Evolutionary conservation across 225 moss, liverwort and hornwort genomes (phyloP).

Genomic region (Anthoceros angustus): DNA sequence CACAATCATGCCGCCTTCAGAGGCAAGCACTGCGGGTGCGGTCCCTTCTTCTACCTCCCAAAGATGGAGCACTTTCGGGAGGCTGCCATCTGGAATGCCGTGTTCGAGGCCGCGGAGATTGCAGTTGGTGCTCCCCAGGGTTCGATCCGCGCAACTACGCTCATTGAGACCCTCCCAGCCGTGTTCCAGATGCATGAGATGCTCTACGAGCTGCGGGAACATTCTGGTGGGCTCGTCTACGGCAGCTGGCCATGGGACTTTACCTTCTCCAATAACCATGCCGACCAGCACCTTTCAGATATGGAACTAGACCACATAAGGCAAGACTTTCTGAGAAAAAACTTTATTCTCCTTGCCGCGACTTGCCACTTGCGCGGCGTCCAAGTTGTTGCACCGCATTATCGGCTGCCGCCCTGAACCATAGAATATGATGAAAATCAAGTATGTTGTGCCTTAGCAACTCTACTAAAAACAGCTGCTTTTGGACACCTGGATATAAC

Average conservation of each 20-base stretch:
- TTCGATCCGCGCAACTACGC: conserved; percentile 52
- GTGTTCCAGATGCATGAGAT: conserved; percentile 93
- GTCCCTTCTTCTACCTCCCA: conserved; percentile 77
- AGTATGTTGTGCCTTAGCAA: no score
- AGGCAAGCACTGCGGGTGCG: conserved; percentile 42
- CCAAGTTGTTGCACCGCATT: conserved; percentile 12
- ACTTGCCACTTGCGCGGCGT: conserved; percentile 74
- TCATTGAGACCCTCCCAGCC: conserved; percentile 67
- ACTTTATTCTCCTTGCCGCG: conserved; percentile 59
- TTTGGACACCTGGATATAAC: no score
- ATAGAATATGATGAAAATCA: no score
- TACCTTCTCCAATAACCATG: conserved; percentile 70
- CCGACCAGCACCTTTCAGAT: conserved; percentile 52
- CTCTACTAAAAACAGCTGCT: no score
- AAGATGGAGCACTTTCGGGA: conserved; percentile 80
- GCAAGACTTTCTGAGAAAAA: conserved; percentile 59
- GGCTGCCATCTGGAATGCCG: conserved; percentile 66
- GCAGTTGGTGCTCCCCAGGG: conserved; percentile 33
- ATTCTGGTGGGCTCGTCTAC: conserved; percentile 63
- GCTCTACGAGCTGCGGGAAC: conserved; percentile 56
- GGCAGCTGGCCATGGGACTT: conserved; percentile 84
- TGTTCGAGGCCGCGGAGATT: conserved; percentile 48
- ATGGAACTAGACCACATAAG: conserved; percentile 54
- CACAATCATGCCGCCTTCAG: conserved; percentile 48
- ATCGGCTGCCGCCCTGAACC: no score